A percentile compares a stretch with the other conserved stretches of the same genome.
phyloP scores from a whole-genome alignment of 306 rosid genomes.

The Glycine tomentella region DNA sequence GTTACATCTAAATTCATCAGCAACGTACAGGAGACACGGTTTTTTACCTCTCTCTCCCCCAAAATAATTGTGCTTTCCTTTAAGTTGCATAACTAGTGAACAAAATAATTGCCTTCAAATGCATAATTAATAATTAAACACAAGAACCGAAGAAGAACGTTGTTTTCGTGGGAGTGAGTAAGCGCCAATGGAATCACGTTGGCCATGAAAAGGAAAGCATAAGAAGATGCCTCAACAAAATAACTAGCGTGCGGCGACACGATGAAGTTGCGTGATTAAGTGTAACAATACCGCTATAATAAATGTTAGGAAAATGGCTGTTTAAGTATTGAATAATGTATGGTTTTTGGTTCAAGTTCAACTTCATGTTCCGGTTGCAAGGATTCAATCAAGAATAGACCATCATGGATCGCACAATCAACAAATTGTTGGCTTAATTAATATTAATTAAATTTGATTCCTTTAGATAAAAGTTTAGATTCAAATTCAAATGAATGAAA shows the following conservation, averaged over 20 bases:
- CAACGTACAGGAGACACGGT: background rate
- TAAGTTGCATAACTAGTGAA: too few species aligned
- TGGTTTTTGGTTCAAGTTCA: constrained; percentile 39
- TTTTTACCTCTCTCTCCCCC: background rate
- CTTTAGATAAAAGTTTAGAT: too few species aligned
- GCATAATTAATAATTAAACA: background rate
- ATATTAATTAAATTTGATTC: too few species aligned
- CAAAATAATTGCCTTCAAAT: too few species aligned
- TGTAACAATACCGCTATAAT: background rate
- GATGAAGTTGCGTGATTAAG: constrained; percentile 48
- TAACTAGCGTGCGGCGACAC: constrained; percentile 50
- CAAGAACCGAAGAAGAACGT: background rate
- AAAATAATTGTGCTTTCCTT: too few species aligned
- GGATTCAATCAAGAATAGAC: too few species aligned
- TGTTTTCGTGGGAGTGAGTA: constrained; percentile 10
- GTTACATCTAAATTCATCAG: too few species aligned
- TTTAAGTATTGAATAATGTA: background rate
- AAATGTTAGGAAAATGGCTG: constrained; percentile 7
- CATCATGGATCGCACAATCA: too few species aligned
- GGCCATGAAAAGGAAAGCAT: constrained; percentile 45
- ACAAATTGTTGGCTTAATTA: too few species aligned
- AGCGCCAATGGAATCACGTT: constrained; percentile 12
- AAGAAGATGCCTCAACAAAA: background rate
- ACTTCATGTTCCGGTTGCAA: too few species aligned
- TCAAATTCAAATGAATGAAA: too few species aligned